Base-by-base conservation (phyloP, 441 rosid genomes). In the Populus trichocarpa region DNA sequence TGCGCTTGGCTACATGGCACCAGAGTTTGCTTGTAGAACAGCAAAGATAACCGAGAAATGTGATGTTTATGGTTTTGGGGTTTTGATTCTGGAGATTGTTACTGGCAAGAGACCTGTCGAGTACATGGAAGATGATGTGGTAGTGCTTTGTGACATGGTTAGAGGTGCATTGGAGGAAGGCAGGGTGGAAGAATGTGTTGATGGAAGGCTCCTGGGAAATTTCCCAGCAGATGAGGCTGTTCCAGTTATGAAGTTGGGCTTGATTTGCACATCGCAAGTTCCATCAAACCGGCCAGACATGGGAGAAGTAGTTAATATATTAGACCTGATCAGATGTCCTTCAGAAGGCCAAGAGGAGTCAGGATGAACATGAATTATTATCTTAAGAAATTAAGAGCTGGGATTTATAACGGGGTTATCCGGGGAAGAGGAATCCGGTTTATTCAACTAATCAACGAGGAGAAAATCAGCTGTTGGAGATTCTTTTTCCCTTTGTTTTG, bases 101-200 rank as follows among this genome's bases (percentile, higher is more conserved):
- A 89, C 98, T 0, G 99, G 98, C 66, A 95, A 89, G 83, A 91
- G 90, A 79, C 99, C 98, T 5, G 99, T 95, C 0, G 98, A 93
- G 86, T 95, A 95, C 85, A 92, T 95, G 99, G 99, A 93, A 85
- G 98, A 93, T 68, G 99, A 95, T 70, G 97, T 95, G 76, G 94
- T 91, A 81, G 98, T 95, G 75, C 90, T 95, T 0, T 93, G 97
- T 46, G 98, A 95, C 80, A 90, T 93, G 98, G 92, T 91, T 25
- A 87, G 99, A 79, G 96, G 92, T 78, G 91, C 97, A 16, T 75
- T 93, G 67, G 98, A 95, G 83, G 97, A 91, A 81, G 95, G 98
- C 50, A 89, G 87, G 73, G 95, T 89, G 40, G 98, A 95, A 77
- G 97, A 90, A 81, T 90, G 97, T 66, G 83, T 92, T 1, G 99